These are phyloP conservation scores for Nakaseomyces sp. DNA, from an alignment of 1,139 yeast species.

Conservation along the genomic window DNA sequence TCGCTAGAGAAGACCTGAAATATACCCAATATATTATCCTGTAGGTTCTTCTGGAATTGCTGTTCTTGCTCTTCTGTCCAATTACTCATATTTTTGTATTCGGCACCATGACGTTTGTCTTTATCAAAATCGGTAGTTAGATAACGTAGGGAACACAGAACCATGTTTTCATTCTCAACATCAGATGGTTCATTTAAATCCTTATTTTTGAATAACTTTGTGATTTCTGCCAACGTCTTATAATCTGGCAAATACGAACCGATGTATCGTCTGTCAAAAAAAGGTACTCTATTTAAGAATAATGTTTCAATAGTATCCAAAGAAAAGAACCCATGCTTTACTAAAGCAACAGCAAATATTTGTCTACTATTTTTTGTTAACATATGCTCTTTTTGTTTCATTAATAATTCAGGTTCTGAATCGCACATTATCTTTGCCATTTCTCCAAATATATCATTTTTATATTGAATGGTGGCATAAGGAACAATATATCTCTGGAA, in stretches of 20 bases:
- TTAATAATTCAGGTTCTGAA: conserved; percentile 15
- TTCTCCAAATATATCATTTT: conserved; percentile 53
- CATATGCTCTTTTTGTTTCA: conserved; percentile 18
- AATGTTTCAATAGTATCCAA: conserved; percentile 26
- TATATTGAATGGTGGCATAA: conserved; percentile 54
- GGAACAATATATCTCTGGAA: conserved; percentile 76
- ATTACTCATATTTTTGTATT: conserved; percentile 20
- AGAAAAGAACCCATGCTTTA: conserved; percentile 28
- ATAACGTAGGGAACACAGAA: conserved; percentile 26
- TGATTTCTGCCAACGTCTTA: conserved; percentile 28
- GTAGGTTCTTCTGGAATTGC: conserved; percentile 33
- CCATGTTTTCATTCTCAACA: conserved; percentile 24
- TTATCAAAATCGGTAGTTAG: conserved; percentile 26
- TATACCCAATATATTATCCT: conserved; percentile 62
- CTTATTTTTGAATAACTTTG: conserved; percentile 25
- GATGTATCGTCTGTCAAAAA: conserved; percentile 24
- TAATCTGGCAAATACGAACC: conserved; percentile 28
- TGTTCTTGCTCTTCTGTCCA: conserved; percentile 26
- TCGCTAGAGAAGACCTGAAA: conserved; percentile 74
- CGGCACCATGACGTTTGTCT: conserved; percentile 24
- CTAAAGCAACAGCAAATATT: conserved; percentile 30
- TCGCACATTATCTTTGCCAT: conserved; percentile 38
- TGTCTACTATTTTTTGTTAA: conserved; percentile 28
- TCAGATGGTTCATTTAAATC: conserved; percentile 12
- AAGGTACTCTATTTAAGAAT: conserved; percentile 25